Evolutionary conservation across 371 early-diverging fungal species (phyloP).

Genomic region (Apophysomyces elegans): DNA sequence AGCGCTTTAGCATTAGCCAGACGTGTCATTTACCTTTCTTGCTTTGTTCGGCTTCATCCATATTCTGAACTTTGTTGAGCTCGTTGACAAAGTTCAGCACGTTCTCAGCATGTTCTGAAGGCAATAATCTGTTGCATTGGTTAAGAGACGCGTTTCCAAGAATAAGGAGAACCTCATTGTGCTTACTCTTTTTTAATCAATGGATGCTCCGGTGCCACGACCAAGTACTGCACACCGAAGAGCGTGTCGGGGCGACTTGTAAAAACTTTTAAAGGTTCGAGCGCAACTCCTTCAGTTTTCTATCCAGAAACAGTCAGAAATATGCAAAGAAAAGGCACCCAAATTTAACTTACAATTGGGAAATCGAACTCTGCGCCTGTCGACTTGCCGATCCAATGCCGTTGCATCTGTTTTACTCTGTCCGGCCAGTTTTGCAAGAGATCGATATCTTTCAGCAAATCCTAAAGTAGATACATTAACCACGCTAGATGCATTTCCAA

Average conservation of each 20-base stretch:
- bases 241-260: slow-evolving; percentile 83
- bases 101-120: slow-evolving; percentile 47
- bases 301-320: background rate
- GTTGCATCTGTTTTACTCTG: slow-evolving; percentile 87
- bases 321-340: background rate
- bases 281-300: background rate
- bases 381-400: slow-evolving; percentile 94
- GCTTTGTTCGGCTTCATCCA: slow-evolving; percentile 52
- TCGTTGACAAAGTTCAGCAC: slow-evolving; percentile 60
- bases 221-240: slow-evolving; percentile 78
- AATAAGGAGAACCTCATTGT: background rate
- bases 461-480: slow-evolving; percentile 40
- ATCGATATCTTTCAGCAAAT: slow-evolving; percentile 78
- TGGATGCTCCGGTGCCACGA: slow-evolving; percentile 75
- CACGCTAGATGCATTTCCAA: background rate
- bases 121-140: slow-evolving; percentile 36
- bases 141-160: background rate
- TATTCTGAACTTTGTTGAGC: slow-evolving; percentile 48
- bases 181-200: slow-evolving; percentile 40
- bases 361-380: slow-evolving; percentile 83
- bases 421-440: slow-evolving; percentile 85
- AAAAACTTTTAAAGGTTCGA: slow-evolving; percentile 67
- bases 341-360: slow-evolving; percentile 33
- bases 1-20: too few species aligned
- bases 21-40: slow-evolving; percentile 36